Evolutionary conservation across 2,329 filamentous ascomycete genomes (phyloP).

Genomic region (Ambrosiella beaveri): DNA sequence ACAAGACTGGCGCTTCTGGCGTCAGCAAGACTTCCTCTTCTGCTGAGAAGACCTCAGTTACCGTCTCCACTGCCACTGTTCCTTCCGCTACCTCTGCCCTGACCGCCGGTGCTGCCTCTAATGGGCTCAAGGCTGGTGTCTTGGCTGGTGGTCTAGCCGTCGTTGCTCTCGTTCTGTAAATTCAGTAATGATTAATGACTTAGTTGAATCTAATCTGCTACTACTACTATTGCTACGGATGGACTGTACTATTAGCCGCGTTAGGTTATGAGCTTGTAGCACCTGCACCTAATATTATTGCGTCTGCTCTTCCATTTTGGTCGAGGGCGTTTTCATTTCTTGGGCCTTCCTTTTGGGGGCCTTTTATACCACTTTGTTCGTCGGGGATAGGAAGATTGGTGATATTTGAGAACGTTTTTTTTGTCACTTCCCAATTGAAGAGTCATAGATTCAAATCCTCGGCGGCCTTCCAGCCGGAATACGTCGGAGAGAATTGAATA

Average conservation of each 20-base stretch:
- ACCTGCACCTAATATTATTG: not conserved
- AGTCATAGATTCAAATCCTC: not conserved
- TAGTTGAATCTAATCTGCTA: not conserved
- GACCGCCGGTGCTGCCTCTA: slow-evolving; percentile 5
- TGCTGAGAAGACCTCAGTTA: slow-evolving; percentile 1
- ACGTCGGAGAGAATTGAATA: slow-evolving; percentile 9
- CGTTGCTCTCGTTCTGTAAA: slow-evolving; percentile 13
- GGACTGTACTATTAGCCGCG: not conserved
- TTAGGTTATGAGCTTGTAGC: not conserved
- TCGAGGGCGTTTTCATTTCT: slow-evolving; percentile 1
- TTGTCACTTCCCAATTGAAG: not conserved
- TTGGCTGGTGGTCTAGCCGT: slow-evolving; percentile 12
- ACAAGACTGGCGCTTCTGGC: slow-evolving; percentile 3
- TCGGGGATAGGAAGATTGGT: slow-evolving; percentile 12
- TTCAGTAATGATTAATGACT: not conserved
- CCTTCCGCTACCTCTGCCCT: slow-evolving; percentile 3
- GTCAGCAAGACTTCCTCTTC: not conserved
- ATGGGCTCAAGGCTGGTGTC: slow-evolving; percentile 11
- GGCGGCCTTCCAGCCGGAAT: not conserved
- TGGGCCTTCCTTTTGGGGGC: not conserved
- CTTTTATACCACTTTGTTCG: slow-evolving; percentile 13
- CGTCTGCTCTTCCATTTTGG: not conserved
- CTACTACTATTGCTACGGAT: not conserved
- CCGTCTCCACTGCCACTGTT: slow-evolving; percentile 1
- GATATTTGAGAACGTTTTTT: slow-evolving; percentile 12